phyloP scores from a whole-genome alignment of 768 basidiomycete genomes.

The Panellus pusillus region DNA sequence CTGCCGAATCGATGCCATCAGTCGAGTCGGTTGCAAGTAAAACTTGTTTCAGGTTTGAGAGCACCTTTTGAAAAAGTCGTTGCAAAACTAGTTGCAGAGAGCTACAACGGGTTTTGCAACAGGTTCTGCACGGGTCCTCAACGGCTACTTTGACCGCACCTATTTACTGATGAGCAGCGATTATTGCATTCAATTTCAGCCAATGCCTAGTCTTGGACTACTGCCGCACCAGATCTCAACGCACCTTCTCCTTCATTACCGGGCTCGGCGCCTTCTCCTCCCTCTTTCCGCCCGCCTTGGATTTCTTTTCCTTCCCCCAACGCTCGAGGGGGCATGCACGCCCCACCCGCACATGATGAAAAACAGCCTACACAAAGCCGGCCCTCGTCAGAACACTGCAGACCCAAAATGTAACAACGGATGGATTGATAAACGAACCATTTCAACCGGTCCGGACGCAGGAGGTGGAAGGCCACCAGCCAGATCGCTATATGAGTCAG shows the following conservation, averaged over 20 bases:
- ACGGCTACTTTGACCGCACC: too few relatives aligned
- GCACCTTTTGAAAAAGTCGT: too few relatives aligned
- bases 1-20: too few relatives aligned
- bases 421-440: conserved; percentile 31
- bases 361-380: conserved; percentile 34
- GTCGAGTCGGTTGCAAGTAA: too few relatives aligned
- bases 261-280: neutral
- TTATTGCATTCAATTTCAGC: too few relatives aligned
- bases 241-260: conserved; percentile 16
- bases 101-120: too few relatives aligned
- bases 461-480: conserved; percentile 45
- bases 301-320: too few relatives aligned
- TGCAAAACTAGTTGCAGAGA: too few relatives aligned
- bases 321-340: conserved; percentile 23
- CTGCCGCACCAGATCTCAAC: neutral
- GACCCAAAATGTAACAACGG: neutral
- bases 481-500: conserved; percentile 35
- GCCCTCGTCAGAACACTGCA: neutral
- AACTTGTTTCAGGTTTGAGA: too few relatives aligned
- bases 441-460: conserved; percentile 42
- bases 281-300: conserved; percentile 5
- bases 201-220: too few relatives aligned
- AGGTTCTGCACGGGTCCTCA: too few relatives aligned
- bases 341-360: conserved; percentile 54
- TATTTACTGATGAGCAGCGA: too few relatives aligned